phyloP scores from a whole-genome alignment of 2,329 filamentous ascomycete genomes.

The Colletotrichum incanum region DNA sequence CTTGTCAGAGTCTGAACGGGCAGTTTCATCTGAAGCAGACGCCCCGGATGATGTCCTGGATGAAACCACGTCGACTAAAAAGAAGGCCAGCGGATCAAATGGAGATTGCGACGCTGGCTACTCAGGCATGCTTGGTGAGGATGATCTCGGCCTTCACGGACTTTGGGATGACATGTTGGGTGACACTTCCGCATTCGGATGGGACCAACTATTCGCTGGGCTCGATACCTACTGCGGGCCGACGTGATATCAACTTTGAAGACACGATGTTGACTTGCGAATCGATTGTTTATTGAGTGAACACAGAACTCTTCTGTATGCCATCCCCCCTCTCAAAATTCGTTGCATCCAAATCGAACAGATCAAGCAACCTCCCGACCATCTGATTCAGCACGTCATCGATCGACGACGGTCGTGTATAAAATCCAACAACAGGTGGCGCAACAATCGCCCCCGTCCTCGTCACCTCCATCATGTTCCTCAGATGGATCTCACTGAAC shows the following conservation, averaged over 20 bases:
- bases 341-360: no score
- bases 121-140: background rate
- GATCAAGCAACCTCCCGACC: no score
- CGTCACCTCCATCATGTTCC: no score
- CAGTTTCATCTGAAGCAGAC: background rate
- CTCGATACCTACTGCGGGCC: constrained; percentile 46
- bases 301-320: no score
- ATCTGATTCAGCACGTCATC: no score
- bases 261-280: no score
- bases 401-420: no score
- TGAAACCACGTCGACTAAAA: background rate
- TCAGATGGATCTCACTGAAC: no score
- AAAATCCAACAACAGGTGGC: no score
- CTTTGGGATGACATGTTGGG: constrained; percentile 45
- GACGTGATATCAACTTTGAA: background rate
- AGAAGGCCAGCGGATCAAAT: background rate
- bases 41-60: background rate
- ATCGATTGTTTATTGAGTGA: no score
- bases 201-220: constrained; percentile 47
- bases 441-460: no score
- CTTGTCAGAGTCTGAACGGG: background rate
- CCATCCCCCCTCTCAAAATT: no score
- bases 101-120: background rate
- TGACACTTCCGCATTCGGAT: constrained; percentile 42
- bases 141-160: constrained; percentile 28